Conservation (phyloP, 345 rosid genomes). For the Eucalyptus cloeziana region DNA sequence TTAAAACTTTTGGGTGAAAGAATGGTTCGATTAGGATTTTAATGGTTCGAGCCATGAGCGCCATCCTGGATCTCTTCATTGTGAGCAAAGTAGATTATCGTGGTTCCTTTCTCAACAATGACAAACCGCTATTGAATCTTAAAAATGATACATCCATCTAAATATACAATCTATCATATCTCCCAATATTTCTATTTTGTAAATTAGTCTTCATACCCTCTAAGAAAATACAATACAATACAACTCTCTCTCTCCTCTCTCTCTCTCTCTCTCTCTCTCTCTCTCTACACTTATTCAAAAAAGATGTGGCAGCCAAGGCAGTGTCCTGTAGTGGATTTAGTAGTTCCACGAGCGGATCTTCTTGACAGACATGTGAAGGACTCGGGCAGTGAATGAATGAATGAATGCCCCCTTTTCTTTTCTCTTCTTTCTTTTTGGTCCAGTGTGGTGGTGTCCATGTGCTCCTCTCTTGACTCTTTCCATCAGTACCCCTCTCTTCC, state of each 20-base stretch:
- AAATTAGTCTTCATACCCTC: neutral
- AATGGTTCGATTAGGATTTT: neutral
- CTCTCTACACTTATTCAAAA: neutral
- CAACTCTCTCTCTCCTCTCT: neutral
- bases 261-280: neutral
- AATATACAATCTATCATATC: neutral
- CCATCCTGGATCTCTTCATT: neutral
- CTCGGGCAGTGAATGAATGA: neutral
- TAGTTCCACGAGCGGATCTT: slow-evolving; percentile 16
- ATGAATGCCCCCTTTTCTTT: neutral
- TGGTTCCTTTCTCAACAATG: neutral
- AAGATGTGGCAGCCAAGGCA: neutral
- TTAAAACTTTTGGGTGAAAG: neutral
- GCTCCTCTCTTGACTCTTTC: slow-evolving; percentile 2
- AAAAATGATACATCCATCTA: neutral
- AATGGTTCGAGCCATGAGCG: neutral
- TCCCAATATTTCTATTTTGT: neutral
- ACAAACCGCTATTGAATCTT: neutral
- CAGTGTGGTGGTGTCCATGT: slow-evolving; percentile 39
- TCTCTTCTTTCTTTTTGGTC: slow-evolving; percentile 2
- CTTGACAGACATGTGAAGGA: slow-evolving; percentile 53
- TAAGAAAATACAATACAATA: neutral
- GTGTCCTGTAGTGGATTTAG: slow-evolving; percentile 26
- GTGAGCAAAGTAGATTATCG: neutral
- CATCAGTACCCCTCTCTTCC: neutral